Evolutionary conservation across 2,329 filamentous ascomycete genomes (phyloP), one percentile per base, ranked within the genome.

Genomic region (Pseudogymnoascus sp.): DNA sequence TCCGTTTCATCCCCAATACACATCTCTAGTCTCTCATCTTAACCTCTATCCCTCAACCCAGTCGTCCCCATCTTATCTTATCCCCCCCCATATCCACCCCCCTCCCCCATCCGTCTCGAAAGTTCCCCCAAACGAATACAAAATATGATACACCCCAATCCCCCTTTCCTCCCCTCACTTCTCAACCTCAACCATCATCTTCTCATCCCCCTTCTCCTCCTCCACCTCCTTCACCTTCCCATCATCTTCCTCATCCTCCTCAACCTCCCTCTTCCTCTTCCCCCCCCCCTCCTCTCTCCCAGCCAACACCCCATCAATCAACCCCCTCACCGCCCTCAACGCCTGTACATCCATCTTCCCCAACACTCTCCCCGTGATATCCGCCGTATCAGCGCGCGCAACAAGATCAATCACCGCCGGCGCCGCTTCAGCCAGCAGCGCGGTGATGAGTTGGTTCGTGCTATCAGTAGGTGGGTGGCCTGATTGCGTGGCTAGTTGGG

Each of bases 401-500:
- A 77, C 74, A 54, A 76, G 64, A 4, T 73, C 69, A 16, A 78
- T 70, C n/a, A 78, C 76, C 61, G 73, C 71, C n/a, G 71, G 66
- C 23, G 77, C 75, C 54, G 78, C 78, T 71, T 78, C 74, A 62
- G 47, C 21, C 39, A 61, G 45, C 63, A 61, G 78, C 62, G 83
- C 80, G 65, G 83, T 78, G 62, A 86, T 78, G 64, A 90, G 79
- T 61, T 74, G 75, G 63, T 78, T 73, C 42, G 80, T 72, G 60
- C 78, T 77, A 64, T 80, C 76, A 60, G 86, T 71, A 34, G 78
- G 77, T 2, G 26, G 6, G 16, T 62, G 75, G 75, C 66, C 80
- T 77, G 54, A 37, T 67, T 79, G 78, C 63, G 78, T 79, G 59
- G 80, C 77, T 39, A 90, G 77, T 66, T 83, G 80, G 51, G 82